Base-by-base conservation (phyloP, 768 basidiomycete species). In the Lactarius hatsudake region DNA sequence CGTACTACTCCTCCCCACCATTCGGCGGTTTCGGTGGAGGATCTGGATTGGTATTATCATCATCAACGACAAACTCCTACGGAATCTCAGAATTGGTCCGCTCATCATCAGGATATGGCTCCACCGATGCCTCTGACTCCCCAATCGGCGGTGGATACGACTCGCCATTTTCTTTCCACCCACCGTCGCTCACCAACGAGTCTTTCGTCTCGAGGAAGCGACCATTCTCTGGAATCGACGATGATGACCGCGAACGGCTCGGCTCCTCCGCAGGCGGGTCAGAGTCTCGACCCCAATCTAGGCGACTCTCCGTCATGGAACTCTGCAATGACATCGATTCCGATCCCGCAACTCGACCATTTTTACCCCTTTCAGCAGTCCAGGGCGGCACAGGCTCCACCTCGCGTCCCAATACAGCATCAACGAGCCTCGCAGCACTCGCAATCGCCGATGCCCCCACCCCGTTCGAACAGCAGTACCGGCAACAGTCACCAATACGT, bases 241-340 rank as follows among this genome's bases (percentile, higher is more conserved):
- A 81, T 76, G 81, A 79, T 74, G 77, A 75, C n/a, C 32, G 74
- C 71, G 77, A 79, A 68, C 78, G 79, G 53, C 67, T 75, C 81
- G 79, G 71, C 51, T 68, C 74, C 75, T 69, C 71, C 75, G 63
- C 71, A 62, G 81, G 89, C 78, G 90, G 86, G 28, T 75, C 82
- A 70, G 89, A 90, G 71, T 90, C 88, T 73, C 82, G 91, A 73
- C 91, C 91, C 69, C 86, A 89, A 74, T 90, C 88, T 79, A 84
- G 91, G 72, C 80, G 91, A 68, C 86, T 93, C 84, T 83, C 87
- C 77, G 87, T 93, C 83, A 84, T 92, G 89, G 91, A 93, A 72
- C 88, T 93, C 83, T 91, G 90, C 84, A 91, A 92, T 83, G 89
- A 89, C 81, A 75, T 81, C 75, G 78, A 78, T 78, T 76, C 77